phyloP scores from a whole-genome alignment of 306 rosid species.

The Spatholobus suberectus region DNA sequence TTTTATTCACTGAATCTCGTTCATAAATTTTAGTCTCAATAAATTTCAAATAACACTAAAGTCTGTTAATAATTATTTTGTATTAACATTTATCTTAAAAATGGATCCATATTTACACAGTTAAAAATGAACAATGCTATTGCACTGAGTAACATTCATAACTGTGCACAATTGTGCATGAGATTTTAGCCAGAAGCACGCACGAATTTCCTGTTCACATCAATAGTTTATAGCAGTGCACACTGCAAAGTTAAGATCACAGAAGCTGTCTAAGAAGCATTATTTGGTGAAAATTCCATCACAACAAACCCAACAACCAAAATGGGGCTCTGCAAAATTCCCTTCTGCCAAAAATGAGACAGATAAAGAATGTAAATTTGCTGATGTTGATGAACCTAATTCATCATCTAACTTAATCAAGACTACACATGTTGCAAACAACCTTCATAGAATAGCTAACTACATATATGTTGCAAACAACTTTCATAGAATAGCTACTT shows the following conservation, averaged over 20 bases:
- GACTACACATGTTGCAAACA: not conserved
- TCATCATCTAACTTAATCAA: constrained; percentile 37
- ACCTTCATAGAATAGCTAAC: not conserved
- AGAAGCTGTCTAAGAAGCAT: not conserved
- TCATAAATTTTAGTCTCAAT: too few relatives aligned
- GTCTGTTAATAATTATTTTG: too few relatives aligned
- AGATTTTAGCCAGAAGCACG: not conserved
- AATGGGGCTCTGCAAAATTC: not conserved
- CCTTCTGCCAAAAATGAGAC: not conserved
- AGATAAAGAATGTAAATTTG: constrained; percentile 10
- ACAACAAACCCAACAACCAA: not conserved
- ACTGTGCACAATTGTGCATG: not conserved
- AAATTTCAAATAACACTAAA: too few relatives aligned
- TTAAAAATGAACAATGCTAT: not conserved
- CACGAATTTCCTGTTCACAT: not conserved
- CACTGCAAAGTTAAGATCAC: not conserved
- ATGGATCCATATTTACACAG: not conserved
- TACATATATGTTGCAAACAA: not conserved
- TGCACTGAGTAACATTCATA: not conserved
- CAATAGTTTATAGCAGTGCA: not conserved
- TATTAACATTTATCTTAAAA: not conserved
- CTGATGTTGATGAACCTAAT: not conserved
- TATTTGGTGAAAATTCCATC: not conserved
- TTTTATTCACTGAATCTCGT: too few relatives aligned
- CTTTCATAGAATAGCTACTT: not conserved